phyloP scores from a whole-genome alignment of 345 rosid genomes.

The Cardamine chenopodiifolia region DNA sequence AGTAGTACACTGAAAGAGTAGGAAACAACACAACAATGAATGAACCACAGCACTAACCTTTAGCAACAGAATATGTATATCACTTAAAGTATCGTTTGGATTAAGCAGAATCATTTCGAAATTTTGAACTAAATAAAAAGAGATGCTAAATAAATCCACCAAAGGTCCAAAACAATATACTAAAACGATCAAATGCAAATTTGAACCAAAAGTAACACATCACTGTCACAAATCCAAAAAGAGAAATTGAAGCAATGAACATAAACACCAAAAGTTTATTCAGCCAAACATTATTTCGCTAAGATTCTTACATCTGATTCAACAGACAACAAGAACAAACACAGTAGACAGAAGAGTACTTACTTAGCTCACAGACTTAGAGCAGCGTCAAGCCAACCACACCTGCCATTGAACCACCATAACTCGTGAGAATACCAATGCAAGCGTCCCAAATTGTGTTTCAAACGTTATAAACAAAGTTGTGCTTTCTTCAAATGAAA shows the following conservation, averaged over 20 bases:
- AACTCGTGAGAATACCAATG: conserved; percentile 18
- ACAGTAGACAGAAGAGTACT: conserved; percentile 21
- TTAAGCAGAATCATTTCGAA: not conserved
- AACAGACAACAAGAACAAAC: conserved; percentile 27
- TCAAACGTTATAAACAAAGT: not conserved
- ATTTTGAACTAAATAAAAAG: not conserved
- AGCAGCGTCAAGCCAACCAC: conserved; percentile 43
- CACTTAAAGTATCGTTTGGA: too few species aligned
- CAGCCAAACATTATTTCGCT: conserved; percentile 25
- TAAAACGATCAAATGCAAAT: conserved; percentile 9
- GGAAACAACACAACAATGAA: too few species aligned
- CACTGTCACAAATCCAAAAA: conserved; percentile 1
- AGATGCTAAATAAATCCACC: not conserved
- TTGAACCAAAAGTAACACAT: conserved; percentile 3
- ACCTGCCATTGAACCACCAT: conserved; percentile 25
- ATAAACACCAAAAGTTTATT: conserved; percentile 32
- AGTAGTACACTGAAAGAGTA: too few species aligned
- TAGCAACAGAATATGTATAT: too few species aligned
- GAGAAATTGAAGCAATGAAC: conserved; percentile 24
- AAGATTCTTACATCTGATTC: conserved; percentile 2
- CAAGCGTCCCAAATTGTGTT: not conserved
- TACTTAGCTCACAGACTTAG: conserved; percentile 29
- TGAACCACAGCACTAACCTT: too few species aligned
- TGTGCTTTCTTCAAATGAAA: not conserved
- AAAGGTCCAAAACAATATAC: not conserved